Conservation (phyloP, 2,329 filamentous ascomycete species). For the Phaeomoniella chlamydospora region DNA sequence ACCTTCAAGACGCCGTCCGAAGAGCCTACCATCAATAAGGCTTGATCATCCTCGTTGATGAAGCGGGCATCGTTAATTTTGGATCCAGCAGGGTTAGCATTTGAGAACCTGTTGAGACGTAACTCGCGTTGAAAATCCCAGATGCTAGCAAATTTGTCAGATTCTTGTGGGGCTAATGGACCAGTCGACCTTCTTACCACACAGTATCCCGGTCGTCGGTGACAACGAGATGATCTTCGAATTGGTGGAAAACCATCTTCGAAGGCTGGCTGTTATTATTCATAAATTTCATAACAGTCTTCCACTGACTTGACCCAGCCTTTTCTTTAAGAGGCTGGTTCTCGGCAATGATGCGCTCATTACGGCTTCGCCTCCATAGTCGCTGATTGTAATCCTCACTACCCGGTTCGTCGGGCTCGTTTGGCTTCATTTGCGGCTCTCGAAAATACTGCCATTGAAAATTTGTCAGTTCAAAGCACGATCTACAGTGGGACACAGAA, state of each 20-base stretch:
- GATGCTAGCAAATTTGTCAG: conserved; percentile 32
- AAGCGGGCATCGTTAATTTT: conserved; percentile 91
- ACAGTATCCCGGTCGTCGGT: conserved; percentile 87
- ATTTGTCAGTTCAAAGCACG: conserved; percentile 13
- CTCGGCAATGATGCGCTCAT: conserved; percentile 80
- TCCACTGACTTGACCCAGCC: conserved; percentile 77
- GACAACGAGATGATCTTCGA: conserved; percentile 87
- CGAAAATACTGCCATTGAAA: conserved; percentile 58
- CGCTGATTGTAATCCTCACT: conserved; percentile 93
- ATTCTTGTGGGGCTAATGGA: conserved; percentile 3
- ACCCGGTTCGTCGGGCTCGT: conserved; percentile 88
- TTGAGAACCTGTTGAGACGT: conserved; percentile 73
- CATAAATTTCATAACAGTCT: conserved; percentile 65
- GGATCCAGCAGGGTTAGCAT: conserved; percentile 81
- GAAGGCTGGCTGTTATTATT: conserved; percentile 81
- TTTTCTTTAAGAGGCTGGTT: conserved; percentile 88
- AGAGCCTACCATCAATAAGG: conserved; percentile 84
- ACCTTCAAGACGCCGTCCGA: conserved; percentile 90
- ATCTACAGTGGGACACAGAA: conserved; percentile 4
- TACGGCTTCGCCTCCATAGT: conserved; percentile 81
- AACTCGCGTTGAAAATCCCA: conserved; percentile 83
- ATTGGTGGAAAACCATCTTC: conserved; percentile 95
- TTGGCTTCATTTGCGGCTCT: conserved; percentile 94
- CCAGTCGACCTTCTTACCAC: conserved; percentile 29
- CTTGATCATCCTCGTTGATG: conserved; percentile 96